Evolutionary conservation across 73 alveolate species (phyloP).

Genomic region (Paramecium caudatum): DNA sequence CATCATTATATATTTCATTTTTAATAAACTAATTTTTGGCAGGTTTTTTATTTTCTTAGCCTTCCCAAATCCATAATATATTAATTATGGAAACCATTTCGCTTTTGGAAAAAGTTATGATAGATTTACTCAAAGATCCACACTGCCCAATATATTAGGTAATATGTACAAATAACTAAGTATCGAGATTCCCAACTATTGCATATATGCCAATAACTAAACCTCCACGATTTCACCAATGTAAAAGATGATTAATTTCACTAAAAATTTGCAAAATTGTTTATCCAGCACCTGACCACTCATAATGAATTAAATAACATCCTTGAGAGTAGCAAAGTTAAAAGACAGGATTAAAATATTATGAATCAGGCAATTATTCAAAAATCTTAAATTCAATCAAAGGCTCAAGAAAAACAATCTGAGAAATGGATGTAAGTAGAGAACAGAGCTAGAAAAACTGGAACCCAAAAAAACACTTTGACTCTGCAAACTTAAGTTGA

Average conservation of each 20-base stretch:
- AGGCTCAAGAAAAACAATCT: no score
- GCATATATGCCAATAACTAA: slow-evolving; percentile 28
- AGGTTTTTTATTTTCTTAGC: no score
- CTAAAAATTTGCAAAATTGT: not conserved
- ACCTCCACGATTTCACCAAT: slow-evolving; percentile 2
- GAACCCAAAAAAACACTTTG: no score
- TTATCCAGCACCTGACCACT: not conserved
- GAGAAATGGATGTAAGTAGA: no score
- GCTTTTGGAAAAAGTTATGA: slow-evolving; percentile 34
- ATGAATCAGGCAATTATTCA: no score
- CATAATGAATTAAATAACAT: not conserved
- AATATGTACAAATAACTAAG: not conserved
- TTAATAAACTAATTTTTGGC: no score
- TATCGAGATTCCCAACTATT: not conserved
- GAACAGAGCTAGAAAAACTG: no score
- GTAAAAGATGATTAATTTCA: slow-evolving; percentile 8
- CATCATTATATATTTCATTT: no score
- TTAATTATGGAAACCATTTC: not conserved
- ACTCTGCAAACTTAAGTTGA: no score
- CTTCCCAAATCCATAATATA: no score
- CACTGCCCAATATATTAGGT: slow-evolving; percentile 5
- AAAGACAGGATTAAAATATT: not conserved
- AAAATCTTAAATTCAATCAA: no score
- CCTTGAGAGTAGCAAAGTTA: not conserved
- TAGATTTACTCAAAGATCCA: slow-evolving; percentile 34